A percentile compares a stretch with the other conserved stretches of the same genome.
Conservation (phyloP, 306 rosid species). For the Rosa rugosa region DNA sequence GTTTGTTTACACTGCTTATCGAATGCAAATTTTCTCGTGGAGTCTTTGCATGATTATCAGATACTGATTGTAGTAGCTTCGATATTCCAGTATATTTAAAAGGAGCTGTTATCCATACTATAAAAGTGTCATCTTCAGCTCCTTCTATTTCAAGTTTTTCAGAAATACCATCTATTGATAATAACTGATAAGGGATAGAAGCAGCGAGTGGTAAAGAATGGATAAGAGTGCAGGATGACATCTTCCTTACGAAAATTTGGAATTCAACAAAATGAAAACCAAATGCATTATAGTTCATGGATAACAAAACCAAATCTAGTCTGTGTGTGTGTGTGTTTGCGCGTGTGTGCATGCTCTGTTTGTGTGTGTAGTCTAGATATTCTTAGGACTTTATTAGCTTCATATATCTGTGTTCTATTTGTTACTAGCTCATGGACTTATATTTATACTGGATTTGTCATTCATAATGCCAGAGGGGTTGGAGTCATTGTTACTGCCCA, state of each 20-base stretch:
- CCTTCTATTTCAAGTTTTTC: neutral
- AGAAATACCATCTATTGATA: neutral
- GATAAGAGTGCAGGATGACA: neutral
- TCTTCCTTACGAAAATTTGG: neutral
- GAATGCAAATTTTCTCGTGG: neutral
- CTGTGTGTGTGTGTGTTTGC: neutral
- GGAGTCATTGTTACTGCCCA: constrained; percentile 66
- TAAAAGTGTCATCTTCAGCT: neutral
- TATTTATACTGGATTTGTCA: constrained; percentile 22
- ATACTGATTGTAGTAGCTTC: neutral
- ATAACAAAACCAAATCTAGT: neutral
- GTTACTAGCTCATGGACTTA: neutral
- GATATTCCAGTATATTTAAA: neutral
- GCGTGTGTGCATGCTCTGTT: neutral
- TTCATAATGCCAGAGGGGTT: constrained; percentile 53
- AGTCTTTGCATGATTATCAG: neutral
- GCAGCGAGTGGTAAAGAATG: neutral
- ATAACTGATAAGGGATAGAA: neutral
- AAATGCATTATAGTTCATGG: neutral
- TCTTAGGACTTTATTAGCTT: neutral
- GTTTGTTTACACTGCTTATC: neutral
- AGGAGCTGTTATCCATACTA: neutral
- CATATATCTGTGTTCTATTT: neutral
- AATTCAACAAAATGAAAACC: neutral
- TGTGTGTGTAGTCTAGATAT: neutral